phyloP scores from a whole-genome alignment of 192 early-diverging fungal genomes.

The Linnemannia schmuckeri region DNA sequence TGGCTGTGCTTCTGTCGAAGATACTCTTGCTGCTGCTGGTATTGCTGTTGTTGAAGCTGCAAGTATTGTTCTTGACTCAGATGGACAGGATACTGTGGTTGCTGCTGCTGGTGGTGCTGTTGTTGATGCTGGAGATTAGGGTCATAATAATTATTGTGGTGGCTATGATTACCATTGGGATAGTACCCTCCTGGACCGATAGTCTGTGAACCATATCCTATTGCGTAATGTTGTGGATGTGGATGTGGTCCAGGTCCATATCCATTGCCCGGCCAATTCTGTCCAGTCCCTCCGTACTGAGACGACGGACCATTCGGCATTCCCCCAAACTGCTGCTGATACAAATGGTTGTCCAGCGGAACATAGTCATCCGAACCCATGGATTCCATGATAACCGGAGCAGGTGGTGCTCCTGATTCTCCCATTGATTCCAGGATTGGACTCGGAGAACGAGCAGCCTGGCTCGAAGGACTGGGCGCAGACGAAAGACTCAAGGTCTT shows the following conservation, averaged over 20 bases:
- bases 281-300: conserved; percentile 11
- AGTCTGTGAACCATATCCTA: conserved; percentile 12
- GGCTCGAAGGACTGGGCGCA: neutral
- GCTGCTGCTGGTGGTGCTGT: conserved; percentile 13
- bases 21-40: conserved; percentile 35
- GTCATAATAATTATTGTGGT: conserved; percentile 1
- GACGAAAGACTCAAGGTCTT: conserved; percentile 33
- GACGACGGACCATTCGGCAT: neutral
- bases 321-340: neutral
- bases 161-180: neutral
- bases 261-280: conserved; percentile 24
- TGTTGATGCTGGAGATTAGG: neutral
- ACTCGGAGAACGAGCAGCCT: conserved; percentile 1
- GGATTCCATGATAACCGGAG: conserved; percentile 39
- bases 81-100: conserved; percentile 23
- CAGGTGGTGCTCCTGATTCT: conserved; percentile 15
- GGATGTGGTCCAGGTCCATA: conserved; percentile 12
- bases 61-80: conserved; percentile 45
- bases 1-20: conserved; percentile 35
- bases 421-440: conserved; percentile 53
- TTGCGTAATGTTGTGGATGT: conserved; percentile 18
- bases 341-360: neutral
- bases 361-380: conserved; percentile 46
- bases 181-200: conserved; percentile 10
- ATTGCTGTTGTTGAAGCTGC: conserved; percentile 40